Base-by-base conservation (phyloP, 352 stramenopile species). In the Phytophthora agathidicida region DNA sequence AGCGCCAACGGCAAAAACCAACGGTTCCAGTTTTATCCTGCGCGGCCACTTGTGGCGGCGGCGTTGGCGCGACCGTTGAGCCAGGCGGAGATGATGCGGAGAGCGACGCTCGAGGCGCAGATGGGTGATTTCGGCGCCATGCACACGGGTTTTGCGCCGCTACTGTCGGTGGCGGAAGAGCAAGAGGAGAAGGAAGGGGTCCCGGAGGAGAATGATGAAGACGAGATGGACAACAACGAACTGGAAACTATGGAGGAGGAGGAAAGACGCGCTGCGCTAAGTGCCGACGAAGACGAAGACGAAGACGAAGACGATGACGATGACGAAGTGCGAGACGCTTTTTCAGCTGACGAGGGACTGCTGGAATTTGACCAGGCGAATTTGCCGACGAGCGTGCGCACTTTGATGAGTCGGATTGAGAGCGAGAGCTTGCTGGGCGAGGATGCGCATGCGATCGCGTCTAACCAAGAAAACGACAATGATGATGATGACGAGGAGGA, bases 381-480 rank as follows among this genome's bases (percentile, higher is more conserved):
- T 33, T 58, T 88, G 31, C 19, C 52, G 7, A 67, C 28, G 24
- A 90, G 77, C 33, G 77, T 90, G 22, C 65, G 68, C 31, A 76
- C 58, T 39, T 65, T 90, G 13, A 68, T 90, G 51, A 65, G 37
- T 5, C 55, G 79, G 37, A 90, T 90, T 24, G 68, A 78, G 65
- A 74, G 59, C 14, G 61, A 77, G 38, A 86, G 65, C 39, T 43
- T 77, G 6, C 6, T 71, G 36, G 51, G 20, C 7, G 74, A 77
- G 10, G 38, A 54, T 4, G 38, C 56, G 22, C 33, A 43, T n/a
- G n/a, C n/a, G n/a, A n/a, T n/a, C n/a, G n/a, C n/a, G 26, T 80
- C 72, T 1, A 86, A 83, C 45, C 76, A 83, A 20, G 63, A 84
- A 22, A 66, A 77, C 0, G 72, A 80, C 1, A 44, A 44, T 5